A percentile compares a stretch with the other conserved stretches of the same genome.
Evolutionary conservation across 495 filamentous ascomycete species (phyloP).

Genomic region (Letharia lupina): DNA sequence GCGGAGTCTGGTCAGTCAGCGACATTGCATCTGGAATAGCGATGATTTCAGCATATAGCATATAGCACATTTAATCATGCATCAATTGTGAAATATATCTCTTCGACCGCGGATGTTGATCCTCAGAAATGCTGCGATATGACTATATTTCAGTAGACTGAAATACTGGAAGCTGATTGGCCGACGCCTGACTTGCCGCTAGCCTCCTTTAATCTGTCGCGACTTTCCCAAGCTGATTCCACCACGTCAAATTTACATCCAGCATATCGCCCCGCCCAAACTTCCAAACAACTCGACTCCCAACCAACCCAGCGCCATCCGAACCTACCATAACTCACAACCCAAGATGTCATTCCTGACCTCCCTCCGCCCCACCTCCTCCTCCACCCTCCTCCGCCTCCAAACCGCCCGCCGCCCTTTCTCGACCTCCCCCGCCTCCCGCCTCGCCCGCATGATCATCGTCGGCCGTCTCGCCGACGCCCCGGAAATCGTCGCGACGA

Average conservation of each 20-base stretch:
- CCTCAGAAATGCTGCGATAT: no score
- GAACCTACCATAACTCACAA: background rate
- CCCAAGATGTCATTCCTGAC: conserved; percentile 20
- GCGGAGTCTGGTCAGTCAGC: background rate
- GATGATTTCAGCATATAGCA: background rate
- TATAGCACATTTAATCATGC: background rate
- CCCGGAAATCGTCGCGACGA: conserved; percentile 60
- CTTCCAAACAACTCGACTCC: conserved; percentile 7
- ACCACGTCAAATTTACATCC: conserved; percentile 1
- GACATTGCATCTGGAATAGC: background rate
- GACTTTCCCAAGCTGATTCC: background rate
- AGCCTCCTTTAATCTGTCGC: conserved; percentile 12
- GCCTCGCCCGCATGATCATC: conserved; percentile 55
- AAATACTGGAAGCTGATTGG: conserved; percentile 15
- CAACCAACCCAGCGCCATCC: background rate
- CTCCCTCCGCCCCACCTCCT: conserved; percentile 16
- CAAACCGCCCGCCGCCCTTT: conserved; percentile 31
- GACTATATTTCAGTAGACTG: background rate
- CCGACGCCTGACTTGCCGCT: conserved; percentile 6
- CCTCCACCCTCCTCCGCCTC: background rate
- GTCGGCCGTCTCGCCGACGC: conserved; percentile 62
- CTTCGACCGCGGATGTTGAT: background rate
- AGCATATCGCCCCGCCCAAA: conserved; percentile 1
- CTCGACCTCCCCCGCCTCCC: conserved; percentile 39
- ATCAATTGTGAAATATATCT: background rate